Evolutionary conservation across 1,284 basidiomycete species (phyloP), one percentile per base, ranked within the genome.

Genomic region (Boletus sp.): DNA sequence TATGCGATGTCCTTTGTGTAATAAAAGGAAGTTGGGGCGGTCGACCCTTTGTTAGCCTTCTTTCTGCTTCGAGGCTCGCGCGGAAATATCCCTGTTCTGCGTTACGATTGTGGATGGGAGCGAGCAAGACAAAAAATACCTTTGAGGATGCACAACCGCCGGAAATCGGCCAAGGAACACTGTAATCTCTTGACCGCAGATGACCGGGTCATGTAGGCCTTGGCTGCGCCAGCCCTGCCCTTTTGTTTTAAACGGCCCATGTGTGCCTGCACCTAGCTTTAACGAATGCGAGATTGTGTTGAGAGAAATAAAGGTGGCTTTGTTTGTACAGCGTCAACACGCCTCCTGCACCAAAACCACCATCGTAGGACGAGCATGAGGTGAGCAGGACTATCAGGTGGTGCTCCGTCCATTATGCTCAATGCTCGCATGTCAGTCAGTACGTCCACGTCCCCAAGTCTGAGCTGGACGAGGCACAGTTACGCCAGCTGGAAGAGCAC

Each of bases 1-100:
- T 95, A 99, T 48, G 91, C 91, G 58, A 99, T 96, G 66, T 99
- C 96, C 72, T 99, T 99, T 44, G 92, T 77, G 70, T 98, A 98
- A 75, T 99, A 99, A 73, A 99, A 99, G 5, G 94, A 91, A 2
- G 94, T 94, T 2, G 95, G 94, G 0, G 93, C 94, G 33, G 94
- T 93, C 5, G 91, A 95, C 4, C 96, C 96, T 70, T 97, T 98
- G 75, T 99, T 99, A 46, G 95, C 96, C 57, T 87, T 86, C 69
- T 98, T 99, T 65, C 84, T 82, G 71, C 84, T 88, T 43, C 85
- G 81, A 16, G 96, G 96, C 68, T 99, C 95, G 44, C 95, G 88
- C 54, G 96, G 96, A 70, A 95, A 98, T 65, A 99, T 97, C 23
- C 96, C 93, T 95, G 26, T 29, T 53, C 43, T 50, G 41, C 14